A percentile compares a stretch with the other conserved stretches of the same genome.
These are phyloP conservation scores for Albugo candida DNA, from an alignment of 352 stramenopile genomes.

Conservation along the genomic window DNA sequence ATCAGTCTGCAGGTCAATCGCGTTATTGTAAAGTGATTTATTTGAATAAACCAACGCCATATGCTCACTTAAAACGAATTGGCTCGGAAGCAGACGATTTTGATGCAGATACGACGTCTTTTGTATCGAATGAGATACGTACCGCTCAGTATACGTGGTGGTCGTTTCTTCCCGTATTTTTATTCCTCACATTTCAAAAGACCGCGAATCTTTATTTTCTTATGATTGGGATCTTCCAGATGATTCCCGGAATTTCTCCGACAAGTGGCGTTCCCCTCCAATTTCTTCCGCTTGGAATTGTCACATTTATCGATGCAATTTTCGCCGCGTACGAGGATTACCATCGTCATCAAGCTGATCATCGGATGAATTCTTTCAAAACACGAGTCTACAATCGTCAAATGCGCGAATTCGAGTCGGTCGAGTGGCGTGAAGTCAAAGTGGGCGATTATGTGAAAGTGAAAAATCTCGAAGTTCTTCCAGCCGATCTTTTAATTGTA, in stretches of 20 bases:
- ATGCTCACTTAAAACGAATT: background rate
- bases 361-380: slow-evolving; percentile 46
- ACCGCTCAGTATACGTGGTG: slow-evolving; percentile 80
- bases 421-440: slow-evolving; percentile 61
- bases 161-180: slow-evolving; percentile 73
- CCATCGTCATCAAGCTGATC: slow-evolving; percentile 59
- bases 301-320: slow-evolving; percentile 65
- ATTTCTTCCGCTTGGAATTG: slow-evolving; percentile 62
- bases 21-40: no score
- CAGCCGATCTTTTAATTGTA: slow-evolving; percentile 63
- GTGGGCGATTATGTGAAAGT: slow-evolving; percentile 73
- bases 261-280: slow-evolving; percentile 65
- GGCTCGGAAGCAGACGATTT: slow-evolving; percentile 1
- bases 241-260: slow-evolving; percentile 63
- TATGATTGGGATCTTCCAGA: slow-evolving; percentile 75
- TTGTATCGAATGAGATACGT: slow-evolving; percentile 60
- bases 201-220: slow-evolving; percentile 79
- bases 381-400: slow-evolving; percentile 54
- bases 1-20: no score
- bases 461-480: slow-evolving; percentile 63
- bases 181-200: slow-evolving; percentile 77
- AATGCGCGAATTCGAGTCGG: slow-evolving; percentile 64
- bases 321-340: slow-evolving; percentile 75
- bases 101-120: slow-evolving; percentile 15
- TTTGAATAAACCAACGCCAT: no score